Base-by-base conservation (phyloP, 2,329 filamentous ascomycete genomes). In the Xylaria sp. region DNA sequence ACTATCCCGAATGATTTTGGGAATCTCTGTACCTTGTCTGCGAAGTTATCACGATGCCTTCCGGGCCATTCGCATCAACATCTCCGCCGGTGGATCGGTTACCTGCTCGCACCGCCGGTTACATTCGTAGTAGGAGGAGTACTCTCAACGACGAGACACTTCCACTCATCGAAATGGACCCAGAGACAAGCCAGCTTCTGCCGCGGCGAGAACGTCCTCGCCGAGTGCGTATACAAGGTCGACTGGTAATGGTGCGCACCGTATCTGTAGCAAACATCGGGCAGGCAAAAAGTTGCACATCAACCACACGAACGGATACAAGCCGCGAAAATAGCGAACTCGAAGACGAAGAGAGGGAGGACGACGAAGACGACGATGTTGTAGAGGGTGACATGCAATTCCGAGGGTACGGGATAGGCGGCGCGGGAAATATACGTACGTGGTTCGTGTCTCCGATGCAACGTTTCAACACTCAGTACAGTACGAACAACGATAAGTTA, bases 171-270 rank as follows among this genome's bases (percentile, higher is more conserved):
- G 31, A 23, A 23, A 23, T 31, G 12, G 55, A 67, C 23, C 20
- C 25, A 3, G 64, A 70, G 15, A 51, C 43, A 18, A 52, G 20
- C 51, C 49, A 4, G 9, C 56, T 57, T 31, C 56, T 62, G 15
- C 64, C 56, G n/a, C 23, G 49, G 48, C 54, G 60, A 8, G 55
- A 67, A 28, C 49, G 55, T 1, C 64, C 20, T 55, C 56, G 59
- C 41, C 59, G 49, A 49, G 67, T 69, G 48, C 67, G 67, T 43
- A 67, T 69, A 67, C 67, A 69, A 48, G 67, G 67, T 33, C 67
- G 23, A 18, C n/a, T 69, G 8, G 64, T 60, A 15, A 46, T 51
- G 8, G 67, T 69, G 25, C 67, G 59, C 10, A 57, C 55, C 4
- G 67, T 61, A 15, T 67, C 67, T 9, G 54, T 69, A 3, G 13